Evolutionary conservation across 2,329 filamentous ascomycete genomes (phyloP).

Genomic region (Ampelomyces quisqualis): DNA sequence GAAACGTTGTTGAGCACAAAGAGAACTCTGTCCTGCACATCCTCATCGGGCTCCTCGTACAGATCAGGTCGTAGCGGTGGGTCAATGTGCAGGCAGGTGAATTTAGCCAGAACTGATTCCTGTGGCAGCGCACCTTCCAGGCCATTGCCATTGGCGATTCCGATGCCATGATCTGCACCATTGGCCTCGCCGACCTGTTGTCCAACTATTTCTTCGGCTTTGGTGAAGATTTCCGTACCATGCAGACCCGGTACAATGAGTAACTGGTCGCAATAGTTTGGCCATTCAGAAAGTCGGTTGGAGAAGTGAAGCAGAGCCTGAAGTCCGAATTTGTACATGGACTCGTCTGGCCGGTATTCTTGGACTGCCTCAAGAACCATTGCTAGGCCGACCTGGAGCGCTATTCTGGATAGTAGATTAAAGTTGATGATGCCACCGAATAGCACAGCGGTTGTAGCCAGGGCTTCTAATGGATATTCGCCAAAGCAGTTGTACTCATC

Average conservation of each 20-base stretch:
- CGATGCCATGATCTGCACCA: conserved; percentile 49
- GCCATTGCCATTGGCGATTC: conserved; percentile 66
- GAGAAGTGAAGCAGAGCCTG: conserved; percentile 91
- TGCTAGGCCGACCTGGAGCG: conserved; percentile 87
- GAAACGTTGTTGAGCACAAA: conserved; percentile 98
- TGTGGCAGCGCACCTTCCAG: conserved; percentile 60
- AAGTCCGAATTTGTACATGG: conserved; percentile 98
- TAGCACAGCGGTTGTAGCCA: conserved; percentile 92
- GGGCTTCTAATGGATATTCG: conserved; percentile 91
- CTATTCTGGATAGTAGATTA: conserved; percentile 84
- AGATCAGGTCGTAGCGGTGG: conserved; percentile 61
- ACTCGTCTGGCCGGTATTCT: conserved; percentile 76
- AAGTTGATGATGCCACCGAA: conserved; percentile 97
- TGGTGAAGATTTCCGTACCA: conserved; percentile 79
- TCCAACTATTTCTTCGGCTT: conserved; percentile 76
- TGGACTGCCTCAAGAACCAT: conserved; percentile 98
- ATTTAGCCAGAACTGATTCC: conserved; percentile 68
- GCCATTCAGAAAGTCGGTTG: conserved; percentile 84
- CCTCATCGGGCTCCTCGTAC: conserved; percentile 80
- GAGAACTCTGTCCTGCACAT: conserved; percentile 87
- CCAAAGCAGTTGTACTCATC: conserved; percentile 96
- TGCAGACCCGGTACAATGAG: conserved; percentile 78
- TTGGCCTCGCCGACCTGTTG: conserved; percentile 64
- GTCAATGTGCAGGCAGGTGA: conserved; percentile 76
- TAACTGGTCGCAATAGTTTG: conserved; percentile 86